Evolutionary conservation across 2,329 filamentous ascomycete genomes (phyloP).

Genomic region (Mariannaea sp.): DNA sequence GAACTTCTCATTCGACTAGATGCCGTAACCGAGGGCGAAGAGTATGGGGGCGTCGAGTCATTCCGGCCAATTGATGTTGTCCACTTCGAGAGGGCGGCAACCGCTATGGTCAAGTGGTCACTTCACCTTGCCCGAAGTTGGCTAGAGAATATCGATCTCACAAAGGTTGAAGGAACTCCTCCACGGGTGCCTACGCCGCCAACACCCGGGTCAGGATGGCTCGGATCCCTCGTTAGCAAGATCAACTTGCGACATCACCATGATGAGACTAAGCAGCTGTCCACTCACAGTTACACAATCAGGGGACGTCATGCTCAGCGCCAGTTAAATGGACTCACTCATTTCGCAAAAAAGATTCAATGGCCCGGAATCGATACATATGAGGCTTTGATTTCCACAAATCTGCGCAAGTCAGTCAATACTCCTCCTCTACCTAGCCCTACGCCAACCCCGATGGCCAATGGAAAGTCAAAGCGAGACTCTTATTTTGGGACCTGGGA

Average conservation of each 20-base stretch:
- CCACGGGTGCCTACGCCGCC: constrained; percentile 17
- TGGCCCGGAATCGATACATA: constrained; percentile 66
- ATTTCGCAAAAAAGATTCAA: constrained; percentile 65
- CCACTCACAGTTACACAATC: constrained; percentile 52
- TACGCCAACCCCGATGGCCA: constrained; percentile 43
- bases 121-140: constrained; percentile 66
- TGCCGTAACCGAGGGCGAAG: constrained; percentile 64
- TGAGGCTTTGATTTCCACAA: constrained; percentile 54
- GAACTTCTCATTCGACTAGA: constrained; percentile 70
- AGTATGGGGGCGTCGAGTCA: constrained; percentile 56
- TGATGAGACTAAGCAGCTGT: constrained; percentile 42
- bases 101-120: constrained; percentile 68
- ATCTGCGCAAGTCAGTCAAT: constrained; percentile 49
- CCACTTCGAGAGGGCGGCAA: constrained; percentile 66
- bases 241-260: constrained; percentile 52
- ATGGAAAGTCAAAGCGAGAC: constrained; percentile 43
- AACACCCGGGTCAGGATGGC: constrained; percentile 48
- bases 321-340: constrained; percentile 64
- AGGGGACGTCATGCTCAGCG: constrained; percentile 60
- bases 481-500: constrained; percentile 55
- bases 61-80: constrained; percentile 62
- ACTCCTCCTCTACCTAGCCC: constrained; percentile 39
- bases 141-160: constrained; percentile 70
- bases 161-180: constrained; percentile 46
- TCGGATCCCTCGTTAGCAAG: constrained; percentile 61